These are phyloP conservation scores for Pestalotiopsis sp. DNA, from an alignment of 2,329 filamentous ascomycete species.

Conservation along the genomic window DNA sequence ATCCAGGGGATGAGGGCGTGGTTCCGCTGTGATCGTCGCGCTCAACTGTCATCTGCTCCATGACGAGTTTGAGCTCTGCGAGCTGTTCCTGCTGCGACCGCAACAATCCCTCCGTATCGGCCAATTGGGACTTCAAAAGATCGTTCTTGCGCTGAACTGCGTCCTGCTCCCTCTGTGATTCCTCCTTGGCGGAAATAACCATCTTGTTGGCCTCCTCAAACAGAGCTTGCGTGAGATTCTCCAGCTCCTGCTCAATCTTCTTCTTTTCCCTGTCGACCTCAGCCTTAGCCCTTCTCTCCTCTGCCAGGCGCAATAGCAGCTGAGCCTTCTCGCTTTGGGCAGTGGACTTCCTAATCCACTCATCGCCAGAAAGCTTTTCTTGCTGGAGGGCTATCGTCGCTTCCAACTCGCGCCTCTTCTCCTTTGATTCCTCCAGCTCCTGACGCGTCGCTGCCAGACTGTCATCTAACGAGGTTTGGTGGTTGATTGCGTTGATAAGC, in stretches of 20 bases:
- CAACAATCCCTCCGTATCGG: conserved; percentile 83
- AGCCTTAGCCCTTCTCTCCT: conserved; percentile 67
- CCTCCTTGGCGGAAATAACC: conserved; percentile 89
- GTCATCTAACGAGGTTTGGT: conserved; percentile 91
- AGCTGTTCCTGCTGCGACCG: conserved; percentile 93
- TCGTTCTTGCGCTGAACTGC: conserved; percentile 82
- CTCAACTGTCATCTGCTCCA: conserved; percentile 81
- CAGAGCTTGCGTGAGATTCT: conserved; percentile 86
- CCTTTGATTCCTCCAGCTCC: conserved; percentile 75
- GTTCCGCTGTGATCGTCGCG: conserved; percentile 75
- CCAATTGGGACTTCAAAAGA: conserved; percentile 81
- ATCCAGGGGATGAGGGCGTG: conserved; percentile 79
- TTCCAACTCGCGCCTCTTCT: conserved; percentile 71
- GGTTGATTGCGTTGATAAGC: conserved; percentile 95
- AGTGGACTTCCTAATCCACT: conserved; percentile 74
- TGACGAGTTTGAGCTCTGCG: conserved; percentile 84
- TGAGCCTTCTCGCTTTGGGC: conserved; percentile 72
- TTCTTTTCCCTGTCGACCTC: conserved; percentile 79
- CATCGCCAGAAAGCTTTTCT: conserved; percentile 71
- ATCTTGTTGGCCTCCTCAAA: conserved; percentile 99
- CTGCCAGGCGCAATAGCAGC: conserved; percentile 59
- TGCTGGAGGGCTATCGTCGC: conserved; percentile 66
- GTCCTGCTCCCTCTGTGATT: conserved; percentile 84
- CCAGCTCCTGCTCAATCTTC: conserved; percentile 88
- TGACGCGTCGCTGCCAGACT: conserved; percentile 79